These are phyloP conservation scores for Dendrocalamus sinicus DNA, from an alignment of 176 grass and related monocot species.

Conservation along the genomic window DNA sequence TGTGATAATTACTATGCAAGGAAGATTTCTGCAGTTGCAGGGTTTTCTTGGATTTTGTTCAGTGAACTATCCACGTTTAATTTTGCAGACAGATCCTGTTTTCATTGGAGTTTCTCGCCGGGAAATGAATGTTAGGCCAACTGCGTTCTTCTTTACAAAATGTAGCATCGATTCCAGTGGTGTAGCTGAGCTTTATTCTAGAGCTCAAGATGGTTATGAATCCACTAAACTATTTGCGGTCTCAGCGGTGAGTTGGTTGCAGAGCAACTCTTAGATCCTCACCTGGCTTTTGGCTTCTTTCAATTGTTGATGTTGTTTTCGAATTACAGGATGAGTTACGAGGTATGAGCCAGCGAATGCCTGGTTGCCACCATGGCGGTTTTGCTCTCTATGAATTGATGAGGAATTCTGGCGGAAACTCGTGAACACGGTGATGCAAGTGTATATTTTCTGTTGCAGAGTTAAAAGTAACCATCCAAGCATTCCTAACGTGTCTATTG, in stretches of 20 bases:
- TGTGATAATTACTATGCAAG: not conserved
- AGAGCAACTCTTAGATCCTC: not conserved
- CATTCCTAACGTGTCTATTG: not conserved
- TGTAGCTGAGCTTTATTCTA: slow-evolving; percentile 68
- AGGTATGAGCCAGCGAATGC: slow-evolving; percentile 61
- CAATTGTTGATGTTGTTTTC: slow-evolving; percentile 25
- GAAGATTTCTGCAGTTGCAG: slow-evolving; percentile 4
- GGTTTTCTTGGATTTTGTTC: not conserved
- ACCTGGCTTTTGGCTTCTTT: not conserved
- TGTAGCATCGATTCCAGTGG: slow-evolving; percentile 65
- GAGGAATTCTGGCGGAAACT: slow-evolving; percentile 16
- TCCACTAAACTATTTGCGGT: slow-evolving; percentile 79
- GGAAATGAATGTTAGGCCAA: slow-evolving; percentile 86
- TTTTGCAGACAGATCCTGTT: slow-evolving; percentile 67
- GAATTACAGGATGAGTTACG: slow-evolving; percentile 59
- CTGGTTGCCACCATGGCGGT: slow-evolving; percentile 79
- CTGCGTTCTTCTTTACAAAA: slow-evolving; percentile 88
- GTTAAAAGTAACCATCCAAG: not conserved
- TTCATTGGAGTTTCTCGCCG: slow-evolving; percentile 87
- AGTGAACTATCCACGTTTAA: not conserved
- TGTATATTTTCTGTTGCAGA: not conserved
- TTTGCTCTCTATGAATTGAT: slow-evolving; percentile 64
- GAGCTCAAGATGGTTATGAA: slow-evolving; percentile 94
- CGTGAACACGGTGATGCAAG: not conserved
- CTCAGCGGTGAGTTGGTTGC: slow-evolving; percentile 45